phyloP scores from a whole-genome alignment of 2,329 filamentous ascomycete species.

The Epichloe uncinata region DNA sequence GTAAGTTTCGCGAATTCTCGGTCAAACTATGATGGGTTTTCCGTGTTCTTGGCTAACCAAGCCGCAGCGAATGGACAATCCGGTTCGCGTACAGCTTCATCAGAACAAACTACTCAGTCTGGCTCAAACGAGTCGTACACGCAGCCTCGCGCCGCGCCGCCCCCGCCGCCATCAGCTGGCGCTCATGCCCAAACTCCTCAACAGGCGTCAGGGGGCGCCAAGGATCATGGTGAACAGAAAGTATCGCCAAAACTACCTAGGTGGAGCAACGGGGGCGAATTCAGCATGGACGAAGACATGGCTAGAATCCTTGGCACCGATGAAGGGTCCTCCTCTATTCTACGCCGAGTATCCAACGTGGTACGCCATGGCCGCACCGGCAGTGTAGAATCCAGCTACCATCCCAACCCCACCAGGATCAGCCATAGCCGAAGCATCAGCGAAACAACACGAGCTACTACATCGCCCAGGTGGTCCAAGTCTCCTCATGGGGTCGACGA shows the following conservation, averaged over 20 bases:
- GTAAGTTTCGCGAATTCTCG: constrained; percentile 21
- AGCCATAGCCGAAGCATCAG: constrained; percentile 50
- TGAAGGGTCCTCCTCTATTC: constrained; percentile 63
- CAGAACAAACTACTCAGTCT: constrained; percentile 7
- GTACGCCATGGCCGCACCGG: constrained; percentile 85
- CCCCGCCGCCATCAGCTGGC: constrained; percentile 26
- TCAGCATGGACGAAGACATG: constrained; percentile 94
- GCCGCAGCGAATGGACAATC: constrained; percentile 3
- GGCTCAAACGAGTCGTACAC: constrained; percentile 38
- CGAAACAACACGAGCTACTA: constrained; percentile 50
- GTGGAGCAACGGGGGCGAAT: constrained; percentile 71
- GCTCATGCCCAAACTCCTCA: constrained; percentile 19
- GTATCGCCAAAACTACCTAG: constrained; percentile 55
- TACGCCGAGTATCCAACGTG: constrained; percentile 83
- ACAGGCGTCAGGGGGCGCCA: constrained; percentile 37
- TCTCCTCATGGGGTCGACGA: constrained; percentile 46
- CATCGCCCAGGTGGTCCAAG: constrained; percentile 57
- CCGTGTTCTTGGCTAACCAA: background rate
- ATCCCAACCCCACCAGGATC: constrained; percentile 22
- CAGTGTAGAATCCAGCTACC: constrained; percentile 50
- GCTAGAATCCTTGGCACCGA: constrained; percentile 73
- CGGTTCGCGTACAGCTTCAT: background rate
- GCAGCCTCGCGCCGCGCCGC: constrained; percentile 42
- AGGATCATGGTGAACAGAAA: constrained; percentile 29
- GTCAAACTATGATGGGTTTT: background rate